Base-by-base conservation (phyloP, 129 eudicot genomes). In the Flaveria linearis region DNA sequence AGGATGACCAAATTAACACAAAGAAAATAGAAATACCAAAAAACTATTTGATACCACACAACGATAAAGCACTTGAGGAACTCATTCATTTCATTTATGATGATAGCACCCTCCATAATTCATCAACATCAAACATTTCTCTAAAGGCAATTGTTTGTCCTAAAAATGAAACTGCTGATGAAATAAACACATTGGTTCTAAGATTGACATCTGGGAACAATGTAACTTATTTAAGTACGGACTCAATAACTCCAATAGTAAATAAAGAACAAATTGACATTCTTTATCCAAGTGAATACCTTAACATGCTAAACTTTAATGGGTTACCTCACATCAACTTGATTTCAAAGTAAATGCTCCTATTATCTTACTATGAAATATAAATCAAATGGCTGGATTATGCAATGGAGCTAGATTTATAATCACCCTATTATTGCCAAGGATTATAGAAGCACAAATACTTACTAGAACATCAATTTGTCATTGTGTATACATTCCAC, bases 111-210 rank as follows among this genome's bases (percentile, higher is more conserved):
- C 30, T 72, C 5, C 28, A 5, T 7, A 71, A 28, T 15, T 62
- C 63, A 49, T 20, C 26, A 1, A 20, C 75, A 2, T 9, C 62
- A 12, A 51, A 2, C 9, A 7, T 71, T 4, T 51, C 36, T 16
- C 63, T 16, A 41, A 71, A 51, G n/a, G 75, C 26, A 11, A 71
- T 71, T 4, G 47, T 71, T 28, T 71, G 75, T 28, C 74, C n/a
- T 0, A 69, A 46, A 47, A 46, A 69, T 1, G 23, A 47, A 10
- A 47, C 13, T 2, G 30, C 3, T 28, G 30, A 28, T 28, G 22
- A 69, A 26, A 69, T 69, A 14, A 69, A 69, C n/a, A 23, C 2
- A 8, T 0, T 49, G 2, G 30, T 71, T 15, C 75, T 71, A 26
- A 39, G 14, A 4, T 22, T 47, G 4, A 10, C 23, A 0, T 20